phyloP scores from a whole-genome alignment of 2,329 filamentous ascomycete genomes.

The Fusarium siculi region DNA sequence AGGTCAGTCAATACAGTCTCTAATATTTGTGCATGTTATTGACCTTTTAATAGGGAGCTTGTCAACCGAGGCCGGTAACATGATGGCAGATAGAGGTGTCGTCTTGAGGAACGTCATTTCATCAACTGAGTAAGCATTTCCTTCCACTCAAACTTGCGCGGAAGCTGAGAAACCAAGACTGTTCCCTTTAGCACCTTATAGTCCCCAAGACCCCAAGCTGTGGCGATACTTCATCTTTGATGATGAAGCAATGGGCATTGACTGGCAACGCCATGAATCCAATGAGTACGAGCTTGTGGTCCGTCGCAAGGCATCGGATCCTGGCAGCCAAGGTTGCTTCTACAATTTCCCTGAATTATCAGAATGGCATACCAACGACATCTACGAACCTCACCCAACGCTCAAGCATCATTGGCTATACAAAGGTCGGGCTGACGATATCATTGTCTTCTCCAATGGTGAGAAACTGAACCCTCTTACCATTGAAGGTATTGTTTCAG shows the following conservation, averaged over 20 bases:
- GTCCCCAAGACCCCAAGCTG: neutral
- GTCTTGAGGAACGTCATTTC: neutral
- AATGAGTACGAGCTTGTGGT: slow-evolving; percentile 1
- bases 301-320: neutral
- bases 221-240: slow-evolving; percentile 10
- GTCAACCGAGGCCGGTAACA: neutral
- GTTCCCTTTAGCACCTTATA: neutral
- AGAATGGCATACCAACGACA: slow-evolving; percentile 4
- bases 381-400: neutral
- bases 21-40: accelerated
- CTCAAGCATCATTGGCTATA: neutral
- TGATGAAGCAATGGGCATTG: neutral
- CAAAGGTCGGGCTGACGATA: slow-evolving; percentile 5
- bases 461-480: slow-evolving; percentile 9
- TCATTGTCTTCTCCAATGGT: neutral
- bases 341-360: slow-evolving; percentile 6
- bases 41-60: neutral
- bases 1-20: accelerated
- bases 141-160: accelerated
- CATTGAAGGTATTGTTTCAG: neutral
- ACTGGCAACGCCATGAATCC: neutral
- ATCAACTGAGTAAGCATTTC: neutral
- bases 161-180: neutral
- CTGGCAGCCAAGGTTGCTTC: neutral
- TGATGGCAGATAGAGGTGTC: neutral